Conservation (phyloP, 1,284 basidiomycete genomes). For the Ustilago cynodontis region DNA sequence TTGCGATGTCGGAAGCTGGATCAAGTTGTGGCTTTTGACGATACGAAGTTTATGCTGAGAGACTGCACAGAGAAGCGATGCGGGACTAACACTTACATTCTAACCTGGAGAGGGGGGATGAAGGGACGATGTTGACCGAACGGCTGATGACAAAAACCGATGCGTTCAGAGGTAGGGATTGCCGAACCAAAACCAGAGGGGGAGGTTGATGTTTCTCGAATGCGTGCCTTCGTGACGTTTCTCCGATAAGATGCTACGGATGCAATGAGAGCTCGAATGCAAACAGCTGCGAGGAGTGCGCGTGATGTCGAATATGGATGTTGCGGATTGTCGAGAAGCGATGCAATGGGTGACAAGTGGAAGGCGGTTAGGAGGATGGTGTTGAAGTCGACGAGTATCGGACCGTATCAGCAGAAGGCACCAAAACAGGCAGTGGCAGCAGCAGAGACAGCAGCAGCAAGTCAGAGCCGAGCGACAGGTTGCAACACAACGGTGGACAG, state of each 20-base stretch:
- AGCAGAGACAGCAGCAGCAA: conserved; percentile 2
- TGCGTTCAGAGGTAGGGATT: not conserved
- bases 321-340: not conserved
- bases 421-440: conserved; percentile 11
- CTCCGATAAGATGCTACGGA: conserved; percentile 4
- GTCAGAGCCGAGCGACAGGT: conserved; percentile 1
- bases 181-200: not conserved
- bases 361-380: conserved; percentile 1
- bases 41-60: not conserved
- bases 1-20: not conserved
- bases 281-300: not conserved
- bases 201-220: not conserved
- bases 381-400: not conserved
- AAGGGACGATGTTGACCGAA: not conserved
- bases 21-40: not conserved
- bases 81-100: not conserved
- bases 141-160: not conserved
- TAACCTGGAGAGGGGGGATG: not conserved
- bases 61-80: not conserved
- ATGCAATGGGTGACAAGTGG: not conserved
- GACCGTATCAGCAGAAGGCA: not conserved
- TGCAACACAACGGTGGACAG: not conserved
- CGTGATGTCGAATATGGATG: not conserved
- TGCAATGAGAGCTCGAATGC: not conserved
- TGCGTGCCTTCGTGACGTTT: not conserved